Evolutionary conservation across 2,329 filamentous ascomycete genomes (phyloP), one percentile per base, ranked within the genome.

Genomic region (Diaporthe eres): DNA sequence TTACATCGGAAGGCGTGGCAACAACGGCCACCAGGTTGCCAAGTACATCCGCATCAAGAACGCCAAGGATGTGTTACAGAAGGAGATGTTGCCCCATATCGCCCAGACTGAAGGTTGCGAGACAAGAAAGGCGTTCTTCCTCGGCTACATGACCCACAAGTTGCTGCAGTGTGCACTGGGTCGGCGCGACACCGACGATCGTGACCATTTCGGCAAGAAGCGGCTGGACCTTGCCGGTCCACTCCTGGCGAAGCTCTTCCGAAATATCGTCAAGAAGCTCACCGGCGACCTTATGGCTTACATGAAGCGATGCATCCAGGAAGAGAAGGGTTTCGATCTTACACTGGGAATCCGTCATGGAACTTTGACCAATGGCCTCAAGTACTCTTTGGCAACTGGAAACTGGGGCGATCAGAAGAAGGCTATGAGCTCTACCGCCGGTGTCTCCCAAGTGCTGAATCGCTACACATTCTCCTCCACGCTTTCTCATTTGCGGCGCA

Each of bases 321-420:
- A 92, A 72, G 94, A 94, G 84, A 91, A 93, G 77, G 94, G 98
- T 77, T 98, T 99, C 87, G 97, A 97, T 78, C 87, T 98, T 57
- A 94, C 94, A 19, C 91, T 98, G 75, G 97, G 95, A 79, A 94
- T 98, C 81, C 98, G 98, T 87, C 93, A 94, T 31, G 94, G 92
- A 77, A 98, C 97, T 28, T 90, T 99, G 79, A 98, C 96, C 28
- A 97, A 97, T 82, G 97, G 96, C 68, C 87, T 99, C 79, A 98
- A 98, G 83, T 99, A 99, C 85, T 98, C 97, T 71, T 89, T 99
- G 77, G 96, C 97, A 37, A 99, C 97, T 19, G 97, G 97, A 79
- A 99, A 99, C 86, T 99, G 97, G 97, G 97, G 97, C 82, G 97
- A 99, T 79, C 97, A 99, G 87, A 99, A 98, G 90, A 99, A 98